Conservation (phyloP, 2,329 filamentous ascomycete genomes). For the Botrytis sinoallii region DNA sequence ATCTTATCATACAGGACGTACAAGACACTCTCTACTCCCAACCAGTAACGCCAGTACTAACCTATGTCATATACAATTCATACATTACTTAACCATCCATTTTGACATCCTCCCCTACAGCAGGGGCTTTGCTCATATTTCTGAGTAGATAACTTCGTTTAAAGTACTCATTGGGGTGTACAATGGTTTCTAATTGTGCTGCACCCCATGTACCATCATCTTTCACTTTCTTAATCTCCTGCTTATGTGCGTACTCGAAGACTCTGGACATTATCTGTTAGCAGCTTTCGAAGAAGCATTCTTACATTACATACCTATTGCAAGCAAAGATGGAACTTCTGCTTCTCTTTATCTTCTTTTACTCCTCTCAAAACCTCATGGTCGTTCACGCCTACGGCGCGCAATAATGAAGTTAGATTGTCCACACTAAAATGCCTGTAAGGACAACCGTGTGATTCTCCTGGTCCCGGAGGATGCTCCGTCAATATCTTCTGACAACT, state of each 20-base stretch:
- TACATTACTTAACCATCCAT: slow-evolving; percentile 18
- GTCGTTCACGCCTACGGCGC: slow-evolving; percentile 77
- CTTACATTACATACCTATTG: slow-evolving; percentile 60
- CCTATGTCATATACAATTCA: slow-evolving; percentile 2
- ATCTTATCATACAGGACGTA: background rate
- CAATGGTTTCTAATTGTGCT: slow-evolving; percentile 85
- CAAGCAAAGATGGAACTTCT: slow-evolving; percentile 91
- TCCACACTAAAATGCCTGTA: slow-evolving; percentile 90
- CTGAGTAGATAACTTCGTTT: slow-evolving; percentile 89
- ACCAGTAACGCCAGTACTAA: slow-evolving; percentile 6
- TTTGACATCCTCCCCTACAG: slow-evolving; percentile 6
- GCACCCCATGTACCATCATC: slow-evolving; percentile 69
- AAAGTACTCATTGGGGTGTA: slow-evolving; percentile 97
- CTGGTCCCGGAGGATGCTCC: slow-evolving; percentile 80
- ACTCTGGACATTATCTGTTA: slow-evolving; percentile 51
- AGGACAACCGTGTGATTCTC: slow-evolving; percentile 92
- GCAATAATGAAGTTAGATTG: slow-evolving; percentile 74
- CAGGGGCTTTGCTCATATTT: slow-evolving; percentile 54
- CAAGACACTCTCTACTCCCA: background rate
- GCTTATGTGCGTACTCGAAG: slow-evolving; percentile 82
- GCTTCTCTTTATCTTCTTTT: slow-evolving; percentile 82
- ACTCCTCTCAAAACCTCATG: slow-evolving; percentile 74
- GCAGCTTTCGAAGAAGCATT: slow-evolving; percentile 16
- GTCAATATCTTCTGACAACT: slow-evolving; percentile 94
- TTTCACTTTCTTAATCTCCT: slow-evolving; percentile 72